Percentiles rank a stretch among this genome's conserved stretches.
These are phyloP conservation scores for Eustoma russellianum DNA, from an alignment of 257 asterid species.

Conservation along the genomic window DNA sequence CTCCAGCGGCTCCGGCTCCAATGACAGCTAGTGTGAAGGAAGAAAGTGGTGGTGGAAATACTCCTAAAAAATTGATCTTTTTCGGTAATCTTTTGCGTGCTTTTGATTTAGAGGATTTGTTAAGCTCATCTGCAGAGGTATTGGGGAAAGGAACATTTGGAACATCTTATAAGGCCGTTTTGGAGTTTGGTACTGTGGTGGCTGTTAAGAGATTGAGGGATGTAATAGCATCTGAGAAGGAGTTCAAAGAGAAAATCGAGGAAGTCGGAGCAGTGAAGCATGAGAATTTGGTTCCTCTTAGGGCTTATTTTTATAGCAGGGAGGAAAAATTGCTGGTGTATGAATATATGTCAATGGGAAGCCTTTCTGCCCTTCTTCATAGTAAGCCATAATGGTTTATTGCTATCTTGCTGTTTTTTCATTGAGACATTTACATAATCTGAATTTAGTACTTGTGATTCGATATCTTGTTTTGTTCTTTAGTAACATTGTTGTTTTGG, in stretches of 20 bases:
- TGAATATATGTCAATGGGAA: conserved; percentile 86
- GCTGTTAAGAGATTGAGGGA: conserved; percentile 91
- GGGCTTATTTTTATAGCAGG: conserved; percentile 71
- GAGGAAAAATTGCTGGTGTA: conserved; percentile 89
- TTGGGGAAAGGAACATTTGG: conserved; percentile 29
- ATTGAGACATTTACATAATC: no score
- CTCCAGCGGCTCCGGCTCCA: conserved; percentile 14
- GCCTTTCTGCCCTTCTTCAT: conserved; percentile 83
- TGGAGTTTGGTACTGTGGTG: conserved; percentile 68
- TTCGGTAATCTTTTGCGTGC: conserved; percentile 7
- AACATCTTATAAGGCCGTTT: conserved; percentile 82
- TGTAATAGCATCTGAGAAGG: conserved; percentile 43
- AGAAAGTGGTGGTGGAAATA: conserved; percentile 9
- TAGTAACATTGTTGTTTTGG: no score
- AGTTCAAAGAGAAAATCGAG: conserved; percentile 65
- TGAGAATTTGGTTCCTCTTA: conserved; percentile 70
- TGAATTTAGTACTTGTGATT: no score
- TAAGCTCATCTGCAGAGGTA: conserved; percentile 21
- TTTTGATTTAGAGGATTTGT: conserved; percentile 22
- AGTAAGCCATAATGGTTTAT: conserved; percentile 24
- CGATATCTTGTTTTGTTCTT: no score
- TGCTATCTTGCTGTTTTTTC: no score
- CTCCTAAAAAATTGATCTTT: conserved; percentile 18
- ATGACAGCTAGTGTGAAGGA: conserved; percentile 10
- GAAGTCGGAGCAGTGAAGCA: conserved; percentile 67